A percentile compares a stretch with the other conserved stretches of the same genome.
Evolutionary conservation across 1,284 basidiomycete genomes (phyloP).

Genomic region (Ganoderma meredithae): DNA sequence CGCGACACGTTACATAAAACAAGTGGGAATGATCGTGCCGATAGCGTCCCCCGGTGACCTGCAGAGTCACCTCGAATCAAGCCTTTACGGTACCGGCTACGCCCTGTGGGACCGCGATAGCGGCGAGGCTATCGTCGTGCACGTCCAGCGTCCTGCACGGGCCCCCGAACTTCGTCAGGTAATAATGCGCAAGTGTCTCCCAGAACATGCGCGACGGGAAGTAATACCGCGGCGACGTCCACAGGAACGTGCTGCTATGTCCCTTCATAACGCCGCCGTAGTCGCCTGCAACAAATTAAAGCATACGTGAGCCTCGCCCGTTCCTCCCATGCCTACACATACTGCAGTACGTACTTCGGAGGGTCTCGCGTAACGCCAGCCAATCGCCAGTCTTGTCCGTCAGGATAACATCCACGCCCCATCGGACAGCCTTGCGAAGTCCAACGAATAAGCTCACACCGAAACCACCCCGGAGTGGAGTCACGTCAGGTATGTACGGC

Average conservation of each 20-base stretch:
- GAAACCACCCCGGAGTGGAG: background rate
- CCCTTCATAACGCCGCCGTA: constrained; percentile 68
- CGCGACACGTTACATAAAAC: background rate
- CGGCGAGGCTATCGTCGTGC: constrained; percentile 5
- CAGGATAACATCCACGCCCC: constrained; percentile 91
- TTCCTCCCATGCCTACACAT: background rate
- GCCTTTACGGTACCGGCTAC: constrained; percentile 22
- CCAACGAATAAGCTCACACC: constrained; percentile 19
- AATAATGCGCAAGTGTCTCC: constrained; percentile 17
- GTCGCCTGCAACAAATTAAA: constrained; percentile 59
- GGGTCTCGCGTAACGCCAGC: constrained; percentile 73
- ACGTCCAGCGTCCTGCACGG: constrained; percentile 33
- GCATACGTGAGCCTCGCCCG: constrained; percentile 7
- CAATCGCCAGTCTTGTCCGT: constrained; percentile 87
- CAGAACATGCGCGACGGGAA: constrained; percentile 48
- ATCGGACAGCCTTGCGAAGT: constrained; percentile 75
- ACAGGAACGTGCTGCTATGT: constrained; percentile 76
- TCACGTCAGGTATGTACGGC: background rate
- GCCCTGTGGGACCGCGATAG: constrained; percentile 13
- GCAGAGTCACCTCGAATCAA: constrained; percentile 16
- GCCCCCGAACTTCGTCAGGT: constrained; percentile 37
- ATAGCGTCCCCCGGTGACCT: constrained; percentile 8
- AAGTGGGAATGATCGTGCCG: constrained; percentile 6
- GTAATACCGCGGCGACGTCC: constrained; percentile 75
- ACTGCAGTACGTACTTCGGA: constrained; percentile 61